Evolutionary conservation across 306 rosid genomes (phyloP).

Genomic region (Lathyrus aphaca): DNA sequence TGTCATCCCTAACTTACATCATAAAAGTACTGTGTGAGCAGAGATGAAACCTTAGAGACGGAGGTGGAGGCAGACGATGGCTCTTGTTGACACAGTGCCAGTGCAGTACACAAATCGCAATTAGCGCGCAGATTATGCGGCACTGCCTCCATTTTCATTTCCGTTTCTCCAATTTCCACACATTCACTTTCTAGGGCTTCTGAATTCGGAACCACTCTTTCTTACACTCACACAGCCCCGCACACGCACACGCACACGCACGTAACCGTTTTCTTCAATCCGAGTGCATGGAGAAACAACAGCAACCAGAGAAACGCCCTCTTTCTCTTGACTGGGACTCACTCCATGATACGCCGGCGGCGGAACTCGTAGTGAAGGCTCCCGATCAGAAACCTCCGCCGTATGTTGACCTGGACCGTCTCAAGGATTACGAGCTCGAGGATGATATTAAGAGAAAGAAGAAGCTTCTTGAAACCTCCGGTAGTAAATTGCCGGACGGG

Average conservation of each 20-base stretch:
- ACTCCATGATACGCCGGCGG: constrained; percentile 23
- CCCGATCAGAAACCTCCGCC: constrained; percentile 33
- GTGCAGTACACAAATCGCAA: background rate
- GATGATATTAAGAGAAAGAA: constrained; percentile 43
- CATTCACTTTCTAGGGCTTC: constrained; percentile 4
- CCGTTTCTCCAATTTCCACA: background rate
- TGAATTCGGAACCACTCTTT: too few relatives aligned
- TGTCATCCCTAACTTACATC: background rate
- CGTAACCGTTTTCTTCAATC: background rate
- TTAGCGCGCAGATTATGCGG: constrained; percentile 7
- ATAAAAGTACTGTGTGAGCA: background rate
- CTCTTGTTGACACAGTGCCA: background rate
- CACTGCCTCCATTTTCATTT: constrained; percentile 21
- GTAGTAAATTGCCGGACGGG: constrained; percentile 47
- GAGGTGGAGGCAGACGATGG: background rate
- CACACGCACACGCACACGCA: background rate
- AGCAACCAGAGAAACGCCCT: background rate
- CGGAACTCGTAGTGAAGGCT: constrained; percentile 14
- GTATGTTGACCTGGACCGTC: background rate
- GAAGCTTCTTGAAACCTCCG: background rate
- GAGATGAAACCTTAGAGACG: background rate
- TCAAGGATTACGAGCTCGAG: constrained; percentile 45
- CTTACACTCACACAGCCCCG: background rate
- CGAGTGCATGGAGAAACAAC: constrained; percentile 34
- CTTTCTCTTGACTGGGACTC: constrained; percentile 23